Evolutionary conservation across 805 yeast genomes (phyloP), one percentile per base, ranked within the genome.

Genomic region (Metschnikowia kunwiensis): DNA sequence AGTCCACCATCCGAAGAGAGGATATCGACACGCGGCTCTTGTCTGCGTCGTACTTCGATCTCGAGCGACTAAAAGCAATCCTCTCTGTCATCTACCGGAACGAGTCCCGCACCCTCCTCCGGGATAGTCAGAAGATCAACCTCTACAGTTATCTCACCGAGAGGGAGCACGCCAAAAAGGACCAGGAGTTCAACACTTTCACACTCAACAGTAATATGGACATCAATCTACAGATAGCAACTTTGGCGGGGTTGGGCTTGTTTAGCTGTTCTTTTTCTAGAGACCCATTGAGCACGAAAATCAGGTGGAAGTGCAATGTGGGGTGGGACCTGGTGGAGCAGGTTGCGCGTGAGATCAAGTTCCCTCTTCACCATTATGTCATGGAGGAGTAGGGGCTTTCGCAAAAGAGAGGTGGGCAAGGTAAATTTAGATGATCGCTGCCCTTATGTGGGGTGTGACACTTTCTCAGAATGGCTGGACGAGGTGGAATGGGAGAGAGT

Each of bases 31-130:
- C 80, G 3, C 68, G 86, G 24, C 68, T 81, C 40, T 61, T 84
- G 27, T 77, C 81, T n/a, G 84, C 95, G 0, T 77, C 81, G 19
- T 61, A 77, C 21, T 88, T 88, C 57, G 85, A 81, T 23, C 55
- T 87, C 30, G 96, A 89, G 55, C 69, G 97, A 39, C 53, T 86
- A 54, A 60, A 85, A 40, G 95, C 96, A 0, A 85, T 89, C 16
- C 67, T 84, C 24, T 82, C 82, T 27, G 80, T 94, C 0, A 77
- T 88, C 10, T 77, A 75, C 51, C 73, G 70, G 36, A 61, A 57
- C 25, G 65, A 65, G 38, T 51, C 68, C 6, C 40, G 48, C 22
- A 50, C 63, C 9, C 53, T 62, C 19, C 55, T 58, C 15, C 50
- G 49, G 7, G 46, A 51, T 12, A 54, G 55, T 22, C 46, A 42